Evolutionary conservation across 1,139 yeast genomes (phyloP), one percentile per base, ranked within the genome.

Genomic region (Saccharomyces hybrid): DNA sequence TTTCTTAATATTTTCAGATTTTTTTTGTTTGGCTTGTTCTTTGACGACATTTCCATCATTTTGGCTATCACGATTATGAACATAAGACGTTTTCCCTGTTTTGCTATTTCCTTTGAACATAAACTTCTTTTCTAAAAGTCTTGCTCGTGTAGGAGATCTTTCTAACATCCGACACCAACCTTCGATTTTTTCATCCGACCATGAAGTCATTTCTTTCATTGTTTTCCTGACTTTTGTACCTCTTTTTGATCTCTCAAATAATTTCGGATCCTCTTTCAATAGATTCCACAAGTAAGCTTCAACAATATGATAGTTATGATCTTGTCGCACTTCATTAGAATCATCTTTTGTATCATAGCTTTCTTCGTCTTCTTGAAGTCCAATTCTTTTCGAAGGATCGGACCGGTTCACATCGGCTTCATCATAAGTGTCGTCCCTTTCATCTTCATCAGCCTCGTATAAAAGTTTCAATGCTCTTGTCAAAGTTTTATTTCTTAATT

Each of bases 141-240:
- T 78, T 58, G 78, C 84, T 56, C 87, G 74, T 52, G 77, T 73
- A 0, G 95, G 90, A 49, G 84, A 80, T 60, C 80, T 80, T 51
- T 80, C 77, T 34, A 90, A 69, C 85, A 87, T 86, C 57, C 86
- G 73, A 1, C 86, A 85, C 97, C 97, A 91, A 0, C 96, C 96
- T 73, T 91, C 97, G 49, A 91, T 81, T 68, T 89, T 96, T 65
- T 88, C 97, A 68, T 90, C 93, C 0, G 90, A 76, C 96, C 96
- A 88, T 1, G 75, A 75, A 0, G 84, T 79, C 42, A 73, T 72
- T 14, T 69, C 65, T 60, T 78, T 81, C 64, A 89, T 71, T 25
- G 77, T 79, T 29, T 73, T 72, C 55, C 97, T 76, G 8, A 65
- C 69, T 44, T 75, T 70, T 0, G 83, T 65, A 52, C 83, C 81